Percentiles rank a stretch among this genome's conserved stretches.
phyloP scores from a whole-genome alignment of 1,139 yeast genomes.

The Saccharomyces hybrid region DNA sequence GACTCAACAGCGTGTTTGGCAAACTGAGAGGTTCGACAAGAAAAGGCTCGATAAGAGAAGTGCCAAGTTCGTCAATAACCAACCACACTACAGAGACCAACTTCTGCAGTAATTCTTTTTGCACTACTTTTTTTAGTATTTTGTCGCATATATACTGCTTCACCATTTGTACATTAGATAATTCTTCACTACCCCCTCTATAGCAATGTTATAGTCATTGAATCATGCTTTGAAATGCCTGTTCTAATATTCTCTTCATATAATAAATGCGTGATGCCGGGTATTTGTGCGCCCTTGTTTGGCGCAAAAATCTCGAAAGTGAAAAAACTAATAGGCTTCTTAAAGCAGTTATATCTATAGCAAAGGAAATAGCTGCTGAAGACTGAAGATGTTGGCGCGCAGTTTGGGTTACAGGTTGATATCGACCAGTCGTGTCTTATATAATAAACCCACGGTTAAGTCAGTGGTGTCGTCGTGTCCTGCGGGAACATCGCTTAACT shows the following conservation, averaged over 20 bases:
- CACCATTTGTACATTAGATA: neutral
- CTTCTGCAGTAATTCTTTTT: constrained; percentile 52
- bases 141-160: neutral
- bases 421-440: constrained; percentile 1
- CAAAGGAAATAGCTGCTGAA: neutral
- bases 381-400: neutral
- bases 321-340: neutral
- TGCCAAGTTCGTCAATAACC: constrained; percentile 75
- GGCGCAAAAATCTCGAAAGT: neutral
- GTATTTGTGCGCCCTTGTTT: neutral
- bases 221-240: neutral
- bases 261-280: neutral
- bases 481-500: constrained; percentile 76
- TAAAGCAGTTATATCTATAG: neutral
- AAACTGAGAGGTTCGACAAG: constrained; percentile 54
- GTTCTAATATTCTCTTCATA: neutral
- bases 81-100: constrained; percentile 87
- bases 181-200: neutral
- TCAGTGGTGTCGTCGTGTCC: constrained; percentile 37
- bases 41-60: constrained; percentile 72
- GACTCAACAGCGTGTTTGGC: constrained; percentile 72
- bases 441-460: constrained; percentile 1
- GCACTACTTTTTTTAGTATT: neutral
- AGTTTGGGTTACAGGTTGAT: neutral
- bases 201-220: neutral